Evolutionary conservation across 305 asterid species (phyloP).

Genomic region (Solanum hybrid): DNA sequence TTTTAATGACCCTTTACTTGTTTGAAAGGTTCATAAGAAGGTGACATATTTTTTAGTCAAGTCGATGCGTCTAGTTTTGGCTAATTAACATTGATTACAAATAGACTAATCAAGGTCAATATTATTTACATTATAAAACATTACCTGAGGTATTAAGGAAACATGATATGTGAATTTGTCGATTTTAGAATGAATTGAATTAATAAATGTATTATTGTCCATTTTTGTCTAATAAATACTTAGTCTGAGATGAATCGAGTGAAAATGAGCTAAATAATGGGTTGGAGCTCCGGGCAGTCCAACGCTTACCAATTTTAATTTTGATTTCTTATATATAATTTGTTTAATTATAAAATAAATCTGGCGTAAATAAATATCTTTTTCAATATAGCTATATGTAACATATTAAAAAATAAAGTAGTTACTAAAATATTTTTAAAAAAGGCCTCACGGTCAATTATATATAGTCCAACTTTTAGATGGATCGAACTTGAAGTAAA

Average conservation of each 20-base stretch:
- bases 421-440: not conserved
- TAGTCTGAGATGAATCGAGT: not conserved
- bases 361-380: not conserved
- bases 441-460: not conserved
- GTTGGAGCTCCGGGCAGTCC: not conserved
- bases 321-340: not conserved
- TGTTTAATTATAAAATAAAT: not conserved
- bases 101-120: not conserved
- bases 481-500: not conserved
- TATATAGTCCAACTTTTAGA: not conserved
- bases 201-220: fast-evolving
- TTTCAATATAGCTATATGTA: not conserved
- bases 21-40: not conserved
- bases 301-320: not conserved
- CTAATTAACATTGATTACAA: not conserved
- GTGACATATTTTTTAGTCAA: not conserved
- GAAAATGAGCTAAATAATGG: not conserved
- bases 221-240: not conserved
- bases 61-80: not conserved
- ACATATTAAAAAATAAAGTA: not conserved
- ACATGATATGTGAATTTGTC: not conserved
- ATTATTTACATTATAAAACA: too few species aligned
- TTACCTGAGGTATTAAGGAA: not conserved
- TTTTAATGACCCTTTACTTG: not conserved
- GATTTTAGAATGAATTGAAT: not conserved